These are phyloP conservation scores for Aureobasidium sp. DNA, from an alignment of 2,329 filamentous ascomycete species.

Conservation along the genomic window DNA sequence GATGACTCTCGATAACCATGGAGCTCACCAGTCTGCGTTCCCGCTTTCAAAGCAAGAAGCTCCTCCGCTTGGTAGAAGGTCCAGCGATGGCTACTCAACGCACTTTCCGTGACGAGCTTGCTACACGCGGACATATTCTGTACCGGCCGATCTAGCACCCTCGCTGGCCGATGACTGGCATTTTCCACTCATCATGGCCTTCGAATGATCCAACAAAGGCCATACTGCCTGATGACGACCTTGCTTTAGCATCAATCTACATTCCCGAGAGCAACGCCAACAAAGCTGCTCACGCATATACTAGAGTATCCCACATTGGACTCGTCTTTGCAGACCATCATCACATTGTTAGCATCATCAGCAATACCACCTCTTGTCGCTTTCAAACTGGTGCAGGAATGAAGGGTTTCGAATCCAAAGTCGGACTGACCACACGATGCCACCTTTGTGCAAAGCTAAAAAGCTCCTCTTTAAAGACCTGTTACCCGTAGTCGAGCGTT, in stretches of 20 bases:
- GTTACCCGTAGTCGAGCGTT: background rate
- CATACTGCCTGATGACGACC: background rate
- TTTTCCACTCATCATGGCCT: background rate
- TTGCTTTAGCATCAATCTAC: background rate
- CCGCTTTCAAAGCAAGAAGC: no score
- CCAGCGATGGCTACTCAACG: conserved; percentile 1
- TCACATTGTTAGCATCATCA: no score
- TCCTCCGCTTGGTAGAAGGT: background rate
- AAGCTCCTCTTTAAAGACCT: background rate
- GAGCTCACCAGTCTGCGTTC: no score
- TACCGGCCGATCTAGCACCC: background rate
- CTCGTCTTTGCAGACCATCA: no score
- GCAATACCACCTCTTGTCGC: no score
- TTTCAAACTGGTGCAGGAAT: conserved; percentile 1
- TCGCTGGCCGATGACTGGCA: background rate
- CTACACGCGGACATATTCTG: no score
- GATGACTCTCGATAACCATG: no score
- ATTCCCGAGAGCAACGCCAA: background rate
- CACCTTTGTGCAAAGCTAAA: conserved; percentile 3
- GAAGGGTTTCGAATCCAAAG: no score
- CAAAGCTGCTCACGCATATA: background rate
- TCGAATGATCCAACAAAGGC: background rate
- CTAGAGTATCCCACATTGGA: no score
- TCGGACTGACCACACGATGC: background rate
- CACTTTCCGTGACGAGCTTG: background rate